phyloP scores from a whole-genome alignment of 148 eudicot species.

The Cornus controversa region DNA sequence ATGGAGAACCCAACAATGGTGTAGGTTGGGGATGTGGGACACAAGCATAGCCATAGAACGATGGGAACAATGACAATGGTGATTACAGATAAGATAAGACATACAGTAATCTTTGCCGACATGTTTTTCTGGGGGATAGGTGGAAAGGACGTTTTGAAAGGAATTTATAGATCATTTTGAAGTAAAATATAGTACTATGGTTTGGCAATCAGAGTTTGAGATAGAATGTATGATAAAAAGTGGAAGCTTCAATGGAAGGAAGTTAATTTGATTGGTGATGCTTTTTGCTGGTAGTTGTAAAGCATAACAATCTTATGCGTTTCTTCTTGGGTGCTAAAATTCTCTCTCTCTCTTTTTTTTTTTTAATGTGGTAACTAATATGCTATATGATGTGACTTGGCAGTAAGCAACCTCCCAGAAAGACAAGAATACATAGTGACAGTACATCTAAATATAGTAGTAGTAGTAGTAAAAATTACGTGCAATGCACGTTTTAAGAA shows the following conservation, averaged over 20 bases:
- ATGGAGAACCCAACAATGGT: constrained; percentile 1
- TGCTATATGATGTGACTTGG: background rate
- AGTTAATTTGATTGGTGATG: background rate
- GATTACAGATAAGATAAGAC: background rate
- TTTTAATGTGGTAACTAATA: background rate
- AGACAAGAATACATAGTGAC: too few species aligned
- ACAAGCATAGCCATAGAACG: constrained; percentile 9
- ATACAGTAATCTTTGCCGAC: background rate
- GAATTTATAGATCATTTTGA: too few species aligned
- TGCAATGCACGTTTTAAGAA: too few species aligned
- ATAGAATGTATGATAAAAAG: background rate
- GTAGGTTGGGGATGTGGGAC: constrained; percentile 12
- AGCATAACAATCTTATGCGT: background rate
- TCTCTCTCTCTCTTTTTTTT: too few species aligned
- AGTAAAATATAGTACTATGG: too few species aligned
- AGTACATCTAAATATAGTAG: too few species aligned
- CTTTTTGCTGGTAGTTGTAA: background rate
- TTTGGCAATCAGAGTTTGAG: background rate
- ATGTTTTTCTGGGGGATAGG: background rate
- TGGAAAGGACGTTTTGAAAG: background rate
- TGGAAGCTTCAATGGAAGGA: background rate
- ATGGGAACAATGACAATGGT: constrained; percentile 8
- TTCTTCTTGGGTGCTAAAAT: background rate
- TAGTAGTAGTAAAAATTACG: too few species aligned
- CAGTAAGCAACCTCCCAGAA: too few species aligned